phyloP scores from a whole-genome alignment of 192 early-diverging fungal species.

The Gamsiella multidivaricata region DNA sequence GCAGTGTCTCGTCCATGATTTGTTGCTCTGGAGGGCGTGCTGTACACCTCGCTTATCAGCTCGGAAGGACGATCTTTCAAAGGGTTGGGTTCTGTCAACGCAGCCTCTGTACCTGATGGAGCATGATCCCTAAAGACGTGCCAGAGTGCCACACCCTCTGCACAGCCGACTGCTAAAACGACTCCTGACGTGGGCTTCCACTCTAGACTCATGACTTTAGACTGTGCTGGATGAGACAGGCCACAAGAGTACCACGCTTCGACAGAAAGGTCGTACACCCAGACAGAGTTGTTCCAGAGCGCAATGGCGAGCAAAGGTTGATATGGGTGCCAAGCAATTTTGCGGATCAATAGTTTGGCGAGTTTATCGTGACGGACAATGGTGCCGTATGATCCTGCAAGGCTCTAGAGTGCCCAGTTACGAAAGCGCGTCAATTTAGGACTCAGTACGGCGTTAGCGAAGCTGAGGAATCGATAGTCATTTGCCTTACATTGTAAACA shows the following conservation, averaged over 20 bases:
- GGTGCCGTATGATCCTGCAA: slow-evolving; percentile 24
- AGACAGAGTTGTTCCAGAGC: slow-evolving; percentile 71
- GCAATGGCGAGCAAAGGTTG: slow-evolving; percentile 75
- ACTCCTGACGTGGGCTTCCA: slow-evolving; percentile 52
- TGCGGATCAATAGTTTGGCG: slow-evolving; percentile 57
- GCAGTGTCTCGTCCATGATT: slow-evolving; percentile 37
- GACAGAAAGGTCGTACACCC: slow-evolving; percentile 73
- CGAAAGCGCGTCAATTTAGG: not conserved
- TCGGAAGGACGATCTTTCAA: slow-evolving; percentile 24
- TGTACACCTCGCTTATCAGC: slow-evolving; percentile 14
- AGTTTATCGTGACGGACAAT: slow-evolving; percentile 42
- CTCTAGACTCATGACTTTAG: slow-evolving; percentile 26
- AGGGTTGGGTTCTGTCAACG: slow-evolving; percentile 14
- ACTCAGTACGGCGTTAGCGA: not conserved
- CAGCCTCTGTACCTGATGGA: not conserved
- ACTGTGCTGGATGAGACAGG: slow-evolving; percentile 32
- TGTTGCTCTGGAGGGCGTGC: not conserved
- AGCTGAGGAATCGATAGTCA: no score
- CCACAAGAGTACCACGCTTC: slow-evolving; percentile 61
- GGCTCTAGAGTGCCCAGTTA: not conserved
- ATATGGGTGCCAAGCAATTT: slow-evolving; percentile 83
- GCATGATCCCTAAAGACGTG: slow-evolving; percentile 32
- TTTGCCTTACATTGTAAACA: slow-evolving; percentile 25
- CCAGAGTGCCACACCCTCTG: slow-evolving; percentile 35
- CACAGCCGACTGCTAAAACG: slow-evolving; percentile 29